phyloP scores from a whole-genome alignment of 768 basidiomycete species.

The Hygrocybe punicea region DNA sequence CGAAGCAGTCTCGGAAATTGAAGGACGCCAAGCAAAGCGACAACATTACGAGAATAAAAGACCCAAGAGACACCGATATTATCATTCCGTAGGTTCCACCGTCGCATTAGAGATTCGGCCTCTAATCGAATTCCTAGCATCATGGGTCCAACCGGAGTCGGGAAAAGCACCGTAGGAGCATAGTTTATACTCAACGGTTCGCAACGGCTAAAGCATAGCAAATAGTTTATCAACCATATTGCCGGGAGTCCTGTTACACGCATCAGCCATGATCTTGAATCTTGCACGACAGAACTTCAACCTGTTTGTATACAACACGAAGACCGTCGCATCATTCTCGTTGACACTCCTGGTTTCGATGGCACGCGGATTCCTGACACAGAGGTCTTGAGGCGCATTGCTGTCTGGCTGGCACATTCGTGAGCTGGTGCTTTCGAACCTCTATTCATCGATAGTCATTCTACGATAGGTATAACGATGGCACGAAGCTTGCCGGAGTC shows the following conservation, averaged over 20 bases:
- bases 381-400: constrained; percentile 24
- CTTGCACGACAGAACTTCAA: constrained; percentile 33
- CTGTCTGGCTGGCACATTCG: constrained; percentile 22
- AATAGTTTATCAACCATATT: constrained; percentile 38
- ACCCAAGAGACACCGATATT: neutral
- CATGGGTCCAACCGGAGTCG: constrained; percentile 25
- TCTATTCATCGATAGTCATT: neutral
- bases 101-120: too few species aligned
- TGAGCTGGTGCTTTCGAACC: constrained; percentile 3
- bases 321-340: constrained; percentile 14
- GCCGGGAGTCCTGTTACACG: constrained; percentile 27
- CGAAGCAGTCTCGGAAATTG: neutral
- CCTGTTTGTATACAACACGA: constrained; percentile 11
- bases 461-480: constrained; percentile 5
- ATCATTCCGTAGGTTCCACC: constrained; percentile 5
- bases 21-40: neutral
- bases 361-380: constrained; percentile 20
- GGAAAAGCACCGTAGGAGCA: constrained; percentile 19
- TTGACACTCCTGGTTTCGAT: constrained; percentile 31
- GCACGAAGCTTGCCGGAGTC: constrained; percentile 26
- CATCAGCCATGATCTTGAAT: constrained; percentile 34
- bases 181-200: neutral
- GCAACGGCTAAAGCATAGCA: neutral
- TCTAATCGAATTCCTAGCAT: constrained; percentile 8
- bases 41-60: neutral